Evolutionary conservation across 345 rosid genomes (phyloP).

Genomic region (Hypericum perforatum): DNA sequence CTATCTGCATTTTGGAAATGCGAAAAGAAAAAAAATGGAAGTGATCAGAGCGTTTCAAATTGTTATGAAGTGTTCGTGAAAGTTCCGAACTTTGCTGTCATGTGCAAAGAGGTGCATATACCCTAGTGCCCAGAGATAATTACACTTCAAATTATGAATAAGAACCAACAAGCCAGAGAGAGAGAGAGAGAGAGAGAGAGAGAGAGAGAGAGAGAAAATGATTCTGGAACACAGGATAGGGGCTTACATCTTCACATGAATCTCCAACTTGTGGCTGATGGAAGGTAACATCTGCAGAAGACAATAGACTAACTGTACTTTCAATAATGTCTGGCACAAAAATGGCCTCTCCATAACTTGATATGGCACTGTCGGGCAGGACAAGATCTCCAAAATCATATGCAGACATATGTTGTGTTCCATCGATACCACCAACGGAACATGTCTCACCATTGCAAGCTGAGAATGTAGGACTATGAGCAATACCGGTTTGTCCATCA

Average conservation of each 20-base stretch:
- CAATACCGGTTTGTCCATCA: constrained; percentile 68
- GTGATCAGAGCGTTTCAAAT: background rate
- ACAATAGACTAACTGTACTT: constrained; percentile 75
- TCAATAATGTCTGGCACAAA: constrained; percentile 89
- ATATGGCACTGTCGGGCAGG: constrained; percentile 50
- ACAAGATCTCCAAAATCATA: constrained; percentile 51
- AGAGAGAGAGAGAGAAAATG: background rate
- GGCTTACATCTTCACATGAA: constrained; percentile 67
- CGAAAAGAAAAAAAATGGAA: background rate
- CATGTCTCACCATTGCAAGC: constrained; percentile 55
- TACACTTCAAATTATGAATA: too few species aligned
- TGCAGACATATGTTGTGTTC: constrained; percentile 36
- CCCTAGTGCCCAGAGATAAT: too few species aligned
- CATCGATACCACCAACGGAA: constrained; percentile 40
- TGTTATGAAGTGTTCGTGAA: background rate
- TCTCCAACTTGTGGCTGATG: constrained; percentile 52
- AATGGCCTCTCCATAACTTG: constrained; percentile 55
- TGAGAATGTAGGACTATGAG: constrained; percentile 75
- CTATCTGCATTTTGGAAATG: constrained; percentile 32
- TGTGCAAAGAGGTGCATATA: too few species aligned
- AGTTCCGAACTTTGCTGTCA: too few species aligned
- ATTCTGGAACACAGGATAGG: background rate
- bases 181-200: background rate
- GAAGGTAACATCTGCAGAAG: constrained; percentile 67
- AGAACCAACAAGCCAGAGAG: background rate